Conservation (phyloP, 176 grass and related monocot genomes). For the Avena atlantica region DNA sequence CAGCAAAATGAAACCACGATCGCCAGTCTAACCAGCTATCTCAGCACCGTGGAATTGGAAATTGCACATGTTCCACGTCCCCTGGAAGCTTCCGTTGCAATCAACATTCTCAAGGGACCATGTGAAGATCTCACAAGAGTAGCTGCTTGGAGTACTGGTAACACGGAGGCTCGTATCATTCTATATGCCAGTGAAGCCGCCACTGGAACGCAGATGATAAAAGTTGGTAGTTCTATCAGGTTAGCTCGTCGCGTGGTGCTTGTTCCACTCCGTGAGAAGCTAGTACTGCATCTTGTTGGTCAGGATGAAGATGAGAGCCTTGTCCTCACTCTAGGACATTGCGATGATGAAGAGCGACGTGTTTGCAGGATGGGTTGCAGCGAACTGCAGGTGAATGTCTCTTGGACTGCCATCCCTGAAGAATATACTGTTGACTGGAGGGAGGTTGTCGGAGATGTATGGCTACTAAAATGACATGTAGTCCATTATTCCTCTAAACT, state of each 20-base stretch:
- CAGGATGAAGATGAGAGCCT: not conserved
- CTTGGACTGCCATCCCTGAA: not conserved
- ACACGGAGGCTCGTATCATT: not conserved
- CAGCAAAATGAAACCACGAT: not conserved
- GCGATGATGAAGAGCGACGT: no score
- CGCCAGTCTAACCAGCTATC: not conserved
- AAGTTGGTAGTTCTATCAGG: not conserved
- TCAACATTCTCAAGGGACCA: not conserved
- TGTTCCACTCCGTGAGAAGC: not conserved
- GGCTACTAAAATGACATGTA: not conserved
- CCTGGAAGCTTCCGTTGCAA: not conserved
- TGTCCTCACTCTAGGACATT: slow-evolving; percentile 1
- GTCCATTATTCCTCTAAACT: no score
- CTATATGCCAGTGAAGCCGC: not conserved
- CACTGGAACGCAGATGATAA: not conserved
- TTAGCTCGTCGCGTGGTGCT: not conserved
- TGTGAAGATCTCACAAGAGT: not conserved
- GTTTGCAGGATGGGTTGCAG: not conserved
- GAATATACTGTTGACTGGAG: not conserved
- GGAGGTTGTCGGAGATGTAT: not conserved
- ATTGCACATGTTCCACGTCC: not conserved
- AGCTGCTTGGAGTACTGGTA: not conserved
- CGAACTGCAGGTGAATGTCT: not conserved
- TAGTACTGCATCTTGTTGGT: not conserved
- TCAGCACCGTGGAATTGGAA: not conserved